phyloP scores from a whole-genome alignment of 805 yeast species.

The Cyberlindnera mississippiensis region DNA sequence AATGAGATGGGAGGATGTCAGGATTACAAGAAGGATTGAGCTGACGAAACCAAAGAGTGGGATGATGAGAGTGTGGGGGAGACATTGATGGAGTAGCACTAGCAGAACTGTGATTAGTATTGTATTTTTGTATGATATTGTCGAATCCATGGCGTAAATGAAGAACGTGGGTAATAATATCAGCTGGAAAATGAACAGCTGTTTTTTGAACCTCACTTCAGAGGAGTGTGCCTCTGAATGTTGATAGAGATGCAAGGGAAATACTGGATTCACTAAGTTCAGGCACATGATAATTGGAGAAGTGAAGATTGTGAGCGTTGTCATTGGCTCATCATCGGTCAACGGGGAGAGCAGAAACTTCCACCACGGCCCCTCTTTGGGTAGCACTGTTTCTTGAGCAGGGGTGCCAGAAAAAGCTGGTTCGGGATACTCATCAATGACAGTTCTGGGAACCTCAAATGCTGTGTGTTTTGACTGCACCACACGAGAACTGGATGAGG shows the following conservation, averaged over 20 bases:
- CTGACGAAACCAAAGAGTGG: slow-evolving; percentile 59
- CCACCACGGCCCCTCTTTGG: slow-evolving; percentile 7
- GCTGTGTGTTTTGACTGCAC: too few relatives aligned
- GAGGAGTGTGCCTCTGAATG: not conserved
- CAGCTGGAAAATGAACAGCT: slow-evolving; percentile 30
- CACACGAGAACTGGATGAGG: too few relatives aligned
- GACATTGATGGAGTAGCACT: not conserved
- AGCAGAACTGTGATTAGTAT: not conserved
- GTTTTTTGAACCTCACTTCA: slow-evolving; percentile 7
- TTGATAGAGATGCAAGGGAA: slow-evolving; percentile 6
- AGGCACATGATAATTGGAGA: slow-evolving; percentile 9
- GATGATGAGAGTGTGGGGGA: slow-evolving; percentile 3
- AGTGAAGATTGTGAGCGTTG: not conserved
- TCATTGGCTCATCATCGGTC: slow-evolving; percentile 6
- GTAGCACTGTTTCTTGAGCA: too few relatives aligned
- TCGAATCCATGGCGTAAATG: not conserved
- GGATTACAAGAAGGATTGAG: slow-evolving; percentile 65
- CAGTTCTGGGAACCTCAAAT: too few relatives aligned
- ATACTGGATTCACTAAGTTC: slow-evolving; percentile 16
- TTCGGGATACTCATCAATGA: too few relatives aligned
- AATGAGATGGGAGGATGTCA: slow-evolving; percentile 69
- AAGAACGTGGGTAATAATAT: slow-evolving; percentile 18
- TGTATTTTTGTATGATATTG: too few relatives aligned
- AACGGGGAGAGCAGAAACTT: slow-evolving; percentile 5
- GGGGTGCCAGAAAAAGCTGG: too few relatives aligned